Evolutionary conservation across 2,329 filamentous ascomycete species (phyloP), one percentile per base, ranked within the genome.

Genomic region (Xylaria multiplex): DNA sequence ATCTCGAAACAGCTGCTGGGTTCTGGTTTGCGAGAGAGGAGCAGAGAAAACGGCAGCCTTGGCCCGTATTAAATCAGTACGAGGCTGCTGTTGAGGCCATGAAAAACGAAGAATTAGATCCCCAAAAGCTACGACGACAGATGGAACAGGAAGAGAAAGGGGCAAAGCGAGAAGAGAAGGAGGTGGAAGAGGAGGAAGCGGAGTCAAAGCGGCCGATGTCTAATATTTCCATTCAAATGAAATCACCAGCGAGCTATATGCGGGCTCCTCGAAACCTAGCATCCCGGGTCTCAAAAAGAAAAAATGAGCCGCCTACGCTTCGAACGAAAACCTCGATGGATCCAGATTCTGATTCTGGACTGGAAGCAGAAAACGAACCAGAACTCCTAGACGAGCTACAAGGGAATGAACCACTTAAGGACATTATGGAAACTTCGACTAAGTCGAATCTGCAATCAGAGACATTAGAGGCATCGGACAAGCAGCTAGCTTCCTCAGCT

Each of bases 1-100:
- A 63, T 50, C 40, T 48, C 4, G 53, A 24, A 19, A 60, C 58
- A 14, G 55, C 19, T 24, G 43, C 24, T 49, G 50, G n/a, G 2
- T n/a, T 61, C 7, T 64, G 46, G 40, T 53, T 52, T 27, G 56
- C 46, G 22, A 63, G 64, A 54, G n/a, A 68, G 16, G 37, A 53
- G 22, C 8, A 1, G 46, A 68, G 45, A 27, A 56, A 27, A 3
- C 42, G 27, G 3, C 24, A 57, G 5, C 62, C 65, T 6, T 73
- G 72, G 71, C 45, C 56, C 24, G 24, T 59, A 32, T 66, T 73
- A 8, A 46, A 56, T 22, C 58, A 68, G 22, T 60, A 43, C 6
- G 6, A 62, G 9, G 32, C 55, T 16, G 70, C 59, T 27, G 16
- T 70, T 13, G 42, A 67, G 32, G 30, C 52, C 1, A 75, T 73